These are phyloP conservation scores for Agaricus blazei DNA, from an alignment of 768 basidiomycete species.

Conservation along the genomic window DNA sequence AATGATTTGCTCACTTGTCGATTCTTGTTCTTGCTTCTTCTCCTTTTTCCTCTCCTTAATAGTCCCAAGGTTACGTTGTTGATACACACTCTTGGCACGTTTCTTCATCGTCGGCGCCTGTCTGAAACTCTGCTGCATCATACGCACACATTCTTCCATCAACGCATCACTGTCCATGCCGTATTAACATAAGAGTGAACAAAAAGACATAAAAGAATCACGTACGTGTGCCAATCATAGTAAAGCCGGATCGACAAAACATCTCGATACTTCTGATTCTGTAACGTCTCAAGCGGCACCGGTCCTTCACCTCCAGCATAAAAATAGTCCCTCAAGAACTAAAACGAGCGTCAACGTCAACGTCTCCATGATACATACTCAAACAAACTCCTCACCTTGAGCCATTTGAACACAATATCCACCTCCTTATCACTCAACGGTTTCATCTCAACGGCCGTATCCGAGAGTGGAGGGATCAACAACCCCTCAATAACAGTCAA, in stretches of 20 bases:
- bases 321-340: slow-evolving; percentile 96
- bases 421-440: slow-evolving; percentile 93
- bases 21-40: slow-evolving; percentile 78
- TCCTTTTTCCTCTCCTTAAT: slow-evolving; percentile 93
- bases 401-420: slow-evolving; percentile 98
- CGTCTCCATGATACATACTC: not conserved
- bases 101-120: slow-evolving; percentile 74
- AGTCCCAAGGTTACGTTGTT: slow-evolving; percentile 92
- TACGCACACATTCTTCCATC: slow-evolving; percentile 93
- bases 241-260: slow-evolving; percentile 86
- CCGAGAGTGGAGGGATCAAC: slow-evolving; percentile 86
- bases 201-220: not conserved
- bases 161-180: slow-evolving; percentile 54
- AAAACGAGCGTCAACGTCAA: not conserved
- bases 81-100: slow-evolving; percentile 88
- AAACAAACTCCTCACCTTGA: slow-evolving; percentile 54
- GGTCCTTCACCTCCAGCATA: slow-evolving; percentile 92
- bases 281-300: slow-evolving; percentile 77
- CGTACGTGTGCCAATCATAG: slow-evolving; percentile 94
- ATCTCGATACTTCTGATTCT: slow-evolving; percentile 94
- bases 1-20: slow-evolving; percentile 83
- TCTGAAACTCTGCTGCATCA: slow-evolving; percentile 86
- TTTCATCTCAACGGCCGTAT: slow-evolving; percentile 83
- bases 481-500: slow-evolving; percentile 79
- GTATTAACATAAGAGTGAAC: slow-evolving; percentile 8